phyloP scores from a whole-genome alignment of 2,329 filamentous ascomycete genomes.

The Aulographum hederae region DNA sequence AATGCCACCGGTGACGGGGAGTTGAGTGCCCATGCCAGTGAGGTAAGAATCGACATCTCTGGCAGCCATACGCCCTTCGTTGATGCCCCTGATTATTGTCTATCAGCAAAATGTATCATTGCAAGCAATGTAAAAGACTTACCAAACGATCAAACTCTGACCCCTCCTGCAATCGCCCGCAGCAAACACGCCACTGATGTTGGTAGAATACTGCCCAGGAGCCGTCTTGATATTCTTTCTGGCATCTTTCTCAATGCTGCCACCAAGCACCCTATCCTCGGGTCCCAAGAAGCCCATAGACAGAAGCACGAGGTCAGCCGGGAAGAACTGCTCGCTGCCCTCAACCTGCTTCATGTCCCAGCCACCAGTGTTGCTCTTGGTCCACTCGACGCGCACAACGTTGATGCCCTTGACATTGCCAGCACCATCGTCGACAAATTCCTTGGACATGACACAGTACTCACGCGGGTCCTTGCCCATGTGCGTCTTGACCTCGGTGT shows the following conservation, averaged over 20 bases:
- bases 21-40: constrained; percentile 51
- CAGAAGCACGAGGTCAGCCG: constrained; percentile 78
- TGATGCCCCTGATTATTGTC: constrained; percentile 54
- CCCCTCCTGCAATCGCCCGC: constrained; percentile 90
- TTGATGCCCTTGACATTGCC: constrained; percentile 92
- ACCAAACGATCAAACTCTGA: constrained; percentile 92
- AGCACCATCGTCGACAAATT: constrained; percentile 76
- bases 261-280: constrained; percentile 71
- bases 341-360: constrained; percentile 99
- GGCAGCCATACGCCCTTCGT: constrained; percentile 84
- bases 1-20: constrained; percentile 87
- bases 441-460: constrained; percentile 96
- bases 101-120: neutral
- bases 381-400: constrained; percentile 91
- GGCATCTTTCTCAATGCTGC: constrained; percentile 77
- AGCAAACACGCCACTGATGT: constrained; percentile 74
- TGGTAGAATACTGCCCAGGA: constrained; percentile 73
- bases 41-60: constrained; percentile 84
- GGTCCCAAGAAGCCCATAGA: constrained; percentile 97
- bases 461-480: constrained; percentile 92
- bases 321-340: constrained; percentile 88
- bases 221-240: constrained; percentile 95
- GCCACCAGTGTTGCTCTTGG: constrained; percentile 68
- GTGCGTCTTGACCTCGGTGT: constrained; percentile 88
- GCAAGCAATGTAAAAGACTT: constrained; percentile 22